Base-by-base conservation (phyloP, 2,329 filamentous ascomycete species). In the Nemania sp. region DNA sequence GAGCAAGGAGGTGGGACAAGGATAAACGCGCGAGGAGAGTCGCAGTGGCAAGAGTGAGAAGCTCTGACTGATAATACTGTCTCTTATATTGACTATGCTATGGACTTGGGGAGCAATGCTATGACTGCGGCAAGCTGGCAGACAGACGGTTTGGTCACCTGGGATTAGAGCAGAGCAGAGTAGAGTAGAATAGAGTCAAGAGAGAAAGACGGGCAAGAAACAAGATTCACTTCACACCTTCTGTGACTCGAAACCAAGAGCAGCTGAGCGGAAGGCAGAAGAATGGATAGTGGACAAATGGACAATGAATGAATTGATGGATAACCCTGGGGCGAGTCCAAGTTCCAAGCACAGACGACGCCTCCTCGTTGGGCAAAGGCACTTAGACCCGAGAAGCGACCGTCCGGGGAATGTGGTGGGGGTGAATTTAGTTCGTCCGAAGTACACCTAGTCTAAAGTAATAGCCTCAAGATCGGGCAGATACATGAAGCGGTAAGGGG, bases 11-110 rank as follows among this genome's bases (percentile, higher is more conserved):
- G 67, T 65, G 63, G 52, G 59, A 68, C 67, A 66, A 57, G 60
- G 56, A 59, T 70, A 58, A 72, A 66, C 63, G 65, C 60, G 59
- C 49, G n/a, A 27, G 59, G 64, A 58, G 58, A 67, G 56, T 66
- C 41, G 70, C 54, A 55, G 65, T 64, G 64, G 59, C 60, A 54
- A 66, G 66, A 73, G 73, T 67, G 65, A 73, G 71, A 53, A 73
- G 72, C 65, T 72, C 71, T 72, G 70, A 72, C 71, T 72, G 70
- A 72, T 68, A 77, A 76, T 68, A 73, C 64, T 77, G 79, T 84
- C 78, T 85, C 79, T 81, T 84, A 78, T 83, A 82, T 85, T 85
- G 79, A 82, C 81, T 85, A 84, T 80, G 79, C 82, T 84, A 81
- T 80, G 77, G 83, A 84, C 78, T 80, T 80, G 76, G 78, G 67